phyloP scores from a whole-genome alignment of 208 protist species.

The Crithidia bombi region DNA sequence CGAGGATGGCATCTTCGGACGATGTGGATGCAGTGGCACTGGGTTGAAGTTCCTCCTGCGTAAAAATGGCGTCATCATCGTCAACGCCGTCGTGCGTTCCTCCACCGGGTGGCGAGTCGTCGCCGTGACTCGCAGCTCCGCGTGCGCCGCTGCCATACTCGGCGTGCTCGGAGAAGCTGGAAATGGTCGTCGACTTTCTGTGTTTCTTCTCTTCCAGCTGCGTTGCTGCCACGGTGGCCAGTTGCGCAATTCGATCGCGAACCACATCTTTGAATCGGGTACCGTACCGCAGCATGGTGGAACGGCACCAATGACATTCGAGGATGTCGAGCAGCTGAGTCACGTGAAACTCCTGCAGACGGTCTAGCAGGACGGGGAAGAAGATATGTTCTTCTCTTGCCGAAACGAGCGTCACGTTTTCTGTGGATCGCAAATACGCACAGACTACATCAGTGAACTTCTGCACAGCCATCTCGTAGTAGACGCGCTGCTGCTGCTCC shows the following conservation, averaged over 20 bases:
- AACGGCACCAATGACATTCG: conserved; percentile 61
- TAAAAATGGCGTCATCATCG: conserved; percentile 22
- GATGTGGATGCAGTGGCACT: not conserved
- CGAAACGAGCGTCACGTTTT: conserved; percentile 57
- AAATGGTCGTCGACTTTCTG: not conserved
- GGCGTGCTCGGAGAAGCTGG: not conserved
- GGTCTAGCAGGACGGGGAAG: conserved; percentile 70
- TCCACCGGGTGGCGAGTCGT: not conserved
- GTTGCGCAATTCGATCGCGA: conserved; percentile 67
- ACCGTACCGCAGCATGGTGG: conserved; percentile 78
- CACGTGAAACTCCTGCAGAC: conserved; percentile 54
- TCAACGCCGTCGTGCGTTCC: conserved; percentile 4
- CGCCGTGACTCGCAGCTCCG: not conserved
- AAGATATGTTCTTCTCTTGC: conserved; percentile 67
- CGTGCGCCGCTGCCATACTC: not conserved
- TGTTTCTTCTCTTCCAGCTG: conserved; percentile 22
- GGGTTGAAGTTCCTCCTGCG: conserved; percentile 16
- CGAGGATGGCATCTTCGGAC: conserved; percentile 44
- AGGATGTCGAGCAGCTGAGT: conserved; percentile 70
- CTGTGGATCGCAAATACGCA: conserved; percentile 57
- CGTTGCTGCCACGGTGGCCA: conserved; percentile 45
- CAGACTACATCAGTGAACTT: conserved; percentile 41
- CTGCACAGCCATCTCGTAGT: conserved; percentile 32
- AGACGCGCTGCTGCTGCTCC: conserved; percentile 25
- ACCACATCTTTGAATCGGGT: conserved; percentile 57